Evolutionary conservation across 129 eudicot genomes (phyloP), one percentile per base, ranked within the genome.

Genomic region (Saussurea involucrata): DNA sequence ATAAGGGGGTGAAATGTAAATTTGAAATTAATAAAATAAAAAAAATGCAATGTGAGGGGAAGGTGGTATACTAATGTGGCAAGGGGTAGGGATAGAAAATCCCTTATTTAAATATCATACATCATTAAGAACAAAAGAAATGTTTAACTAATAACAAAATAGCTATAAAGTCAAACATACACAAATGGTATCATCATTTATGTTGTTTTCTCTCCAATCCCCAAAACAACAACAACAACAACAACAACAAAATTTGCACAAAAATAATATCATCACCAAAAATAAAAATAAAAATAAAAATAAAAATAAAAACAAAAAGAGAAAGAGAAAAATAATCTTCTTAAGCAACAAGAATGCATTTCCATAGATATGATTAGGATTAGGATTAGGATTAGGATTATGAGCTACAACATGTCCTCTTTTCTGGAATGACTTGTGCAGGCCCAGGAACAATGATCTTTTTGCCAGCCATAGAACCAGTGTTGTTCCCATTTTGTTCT

Each of bases 371-470:
- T 17, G 66, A 66, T 34, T 60, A 77, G 28, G 49, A 73, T 79
- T 67, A n/a, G n/a, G 66, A 66, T 34, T 60, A 77, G 28, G 49
- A 73, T 79, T 67, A n/a, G 1, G 18, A 64, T 81, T 63, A 77
- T 34, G 80, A 85, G 20, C 71, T 75, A 87, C 98, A 93, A 70
- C 98, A 93, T 89, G 82, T 86, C 63, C 85, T 90, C 89, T 85
- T 93, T 42, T 84, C 96, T 20, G 98, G 97, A 81, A 93, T 89
- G 11, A 84, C 86, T 78, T 93, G 98, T 11, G 84, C 98, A 13
- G 98, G 98, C 20, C 98, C 98, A 20, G 98, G 98, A 24, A 91
- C 85, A 22, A 94, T 46, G 60, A 94, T 94, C 87, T 91, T 89
- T 89, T 94, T 91, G 17, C 98, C 98, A 32, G 96, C 69, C 61